Base-by-base conservation (phyloP, 1,284 basidiomycete genomes). In the Papiliotrema nemorosa region DNA sequence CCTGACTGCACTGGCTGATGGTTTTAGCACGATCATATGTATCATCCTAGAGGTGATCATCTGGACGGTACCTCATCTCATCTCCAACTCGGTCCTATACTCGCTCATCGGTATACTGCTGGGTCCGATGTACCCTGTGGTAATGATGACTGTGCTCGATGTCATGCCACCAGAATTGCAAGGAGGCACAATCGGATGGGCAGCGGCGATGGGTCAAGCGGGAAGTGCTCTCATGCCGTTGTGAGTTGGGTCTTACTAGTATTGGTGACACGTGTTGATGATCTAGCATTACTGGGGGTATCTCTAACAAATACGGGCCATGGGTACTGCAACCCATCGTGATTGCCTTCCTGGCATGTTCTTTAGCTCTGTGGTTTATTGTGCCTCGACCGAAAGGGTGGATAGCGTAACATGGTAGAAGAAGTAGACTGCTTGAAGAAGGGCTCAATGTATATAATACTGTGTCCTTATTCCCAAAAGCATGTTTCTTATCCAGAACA, bases 161-260 rank as follows among this genome's bases (percentile, higher is more conserved):
- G 53, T 86, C 50, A 69, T 87, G 2, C 84, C 84, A 4, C 76
- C 75, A 6, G 82, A 81, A 77, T 74, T 86, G 9, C 78, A 85
- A 45, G 81, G 80, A 0, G 83, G 77, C 1, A 79, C 81, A n/a
- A 82, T 86, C 29, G 84, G 85, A 1, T 84, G 82, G 81, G 60
- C 67, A 14, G 71, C 70, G 14, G 81, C 81, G 14, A 74, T 86
- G 42, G 85, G 85, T 0, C 82, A 83, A 59, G 80, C 83, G 2
- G 85, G 85, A 10, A 81, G 80, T 41, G 84, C 85, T 0, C 67
- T 84, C 5, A 67, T 87, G 40, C 84, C 85, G 0, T 85, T 86
- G 64, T 66, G 50, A 57, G 62, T 55, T 2, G n/a, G 16, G 26
- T 37, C 33, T 41, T 24, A 12, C 20, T 50, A 7, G 27, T 35